Evolutionary conservation across 2,329 filamentous ascomycete species (phyloP).

Genomic region (Xylariales sp.): DNA sequence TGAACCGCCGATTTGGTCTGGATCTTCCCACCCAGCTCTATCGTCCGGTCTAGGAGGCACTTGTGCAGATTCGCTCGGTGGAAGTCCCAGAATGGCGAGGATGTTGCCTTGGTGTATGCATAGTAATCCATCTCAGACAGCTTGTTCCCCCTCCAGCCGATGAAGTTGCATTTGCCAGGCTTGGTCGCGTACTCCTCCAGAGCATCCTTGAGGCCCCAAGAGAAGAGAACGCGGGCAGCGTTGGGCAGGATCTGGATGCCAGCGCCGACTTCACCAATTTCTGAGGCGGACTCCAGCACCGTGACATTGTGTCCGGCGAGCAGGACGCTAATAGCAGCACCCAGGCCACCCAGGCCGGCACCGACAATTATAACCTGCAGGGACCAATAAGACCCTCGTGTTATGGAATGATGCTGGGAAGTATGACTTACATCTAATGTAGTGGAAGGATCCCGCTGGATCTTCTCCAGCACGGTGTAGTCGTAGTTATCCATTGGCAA

Average conservation of each 20-base stretch:
- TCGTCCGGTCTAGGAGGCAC: constrained; percentile 39
- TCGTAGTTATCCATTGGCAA: constrained; percentile 2
- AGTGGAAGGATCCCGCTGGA: constrained; percentile 13
- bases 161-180: constrained; percentile 41
- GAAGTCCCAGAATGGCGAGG: constrained; percentile 48
- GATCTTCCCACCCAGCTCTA: constrained; percentile 42
- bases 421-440: constrained; percentile 14
- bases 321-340: constrained; percentile 40
- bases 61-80: constrained; percentile 48
- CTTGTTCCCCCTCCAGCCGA: constrained; percentile 47
- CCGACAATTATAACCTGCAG: constrained; percentile 45
- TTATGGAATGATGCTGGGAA: background rate
- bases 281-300: constrained; percentile 40
- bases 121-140: constrained; percentile 45
- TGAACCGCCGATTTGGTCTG: constrained; percentile 38
- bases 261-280: constrained; percentile 44
- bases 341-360: constrained; percentile 52
- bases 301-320: constrained; percentile 42
- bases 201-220: constrained; percentile 41
- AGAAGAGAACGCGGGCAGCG: constrained; percentile 38
- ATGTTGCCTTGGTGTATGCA: constrained; percentile 26
- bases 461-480: constrained; percentile 10
- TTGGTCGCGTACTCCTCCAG: constrained; percentile 34
- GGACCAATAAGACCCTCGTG: background rate
- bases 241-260: constrained; percentile 48